Percentiles rank a stretch among this genome's conserved stretches.
Conservation (phyloP, 108 stramenopile genomes). For the Fragilaria radians region DNA sequence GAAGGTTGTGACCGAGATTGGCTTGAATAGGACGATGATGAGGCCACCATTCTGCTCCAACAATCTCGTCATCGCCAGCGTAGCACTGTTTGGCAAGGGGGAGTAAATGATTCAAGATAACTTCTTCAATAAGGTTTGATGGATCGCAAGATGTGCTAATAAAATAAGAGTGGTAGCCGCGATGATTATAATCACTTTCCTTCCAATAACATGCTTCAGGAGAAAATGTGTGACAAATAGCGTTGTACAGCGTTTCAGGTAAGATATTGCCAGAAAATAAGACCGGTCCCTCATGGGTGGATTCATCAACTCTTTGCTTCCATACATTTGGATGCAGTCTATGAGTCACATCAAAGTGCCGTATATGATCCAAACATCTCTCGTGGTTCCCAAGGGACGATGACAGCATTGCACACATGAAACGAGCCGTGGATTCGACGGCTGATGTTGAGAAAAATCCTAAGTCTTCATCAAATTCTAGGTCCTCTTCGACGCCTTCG, state of each 20-base stretch:
- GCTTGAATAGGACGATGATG: slow-evolving; percentile 71
- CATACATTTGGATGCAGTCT: slow-evolving; percentile 84
- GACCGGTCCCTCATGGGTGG: neutral
- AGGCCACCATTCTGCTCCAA: slow-evolving; percentile 81
- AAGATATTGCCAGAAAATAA: slow-evolving; percentile 20
- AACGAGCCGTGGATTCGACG: slow-evolving; percentile 67
- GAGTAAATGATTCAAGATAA: slow-evolving; percentile 56
- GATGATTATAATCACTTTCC: slow-evolving; percentile 59
- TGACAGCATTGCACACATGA: slow-evolving; percentile 70
- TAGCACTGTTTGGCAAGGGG: slow-evolving; percentile 44
- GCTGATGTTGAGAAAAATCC: slow-evolving; percentile 51
- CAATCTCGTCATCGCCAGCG: slow-evolving; percentile 26
- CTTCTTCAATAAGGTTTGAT: slow-evolving; percentile 61
- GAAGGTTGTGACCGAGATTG: slow-evolving; percentile 83
- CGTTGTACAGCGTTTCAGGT: slow-evolving; percentile 46
- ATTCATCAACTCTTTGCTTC: slow-evolving; percentile 6
- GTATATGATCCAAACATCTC: slow-evolving; percentile 40
- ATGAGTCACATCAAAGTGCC: slow-evolving; percentile 61
- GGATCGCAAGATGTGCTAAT: slow-evolving; percentile 20
- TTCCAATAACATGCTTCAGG: slow-evolving; percentile 66
- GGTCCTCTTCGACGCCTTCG: slow-evolving; percentile 27
- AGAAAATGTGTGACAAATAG: slow-evolving; percentile 50
- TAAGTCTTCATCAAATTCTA: slow-evolving; percentile 9
- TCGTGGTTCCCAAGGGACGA: slow-evolving; percentile 56
- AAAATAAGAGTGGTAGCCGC: slow-evolving; percentile 79